phyloP scores from a whole-genome alignment of 2,329 filamentous ascomycete species.

The Aspergillus clavatus region DNA sequence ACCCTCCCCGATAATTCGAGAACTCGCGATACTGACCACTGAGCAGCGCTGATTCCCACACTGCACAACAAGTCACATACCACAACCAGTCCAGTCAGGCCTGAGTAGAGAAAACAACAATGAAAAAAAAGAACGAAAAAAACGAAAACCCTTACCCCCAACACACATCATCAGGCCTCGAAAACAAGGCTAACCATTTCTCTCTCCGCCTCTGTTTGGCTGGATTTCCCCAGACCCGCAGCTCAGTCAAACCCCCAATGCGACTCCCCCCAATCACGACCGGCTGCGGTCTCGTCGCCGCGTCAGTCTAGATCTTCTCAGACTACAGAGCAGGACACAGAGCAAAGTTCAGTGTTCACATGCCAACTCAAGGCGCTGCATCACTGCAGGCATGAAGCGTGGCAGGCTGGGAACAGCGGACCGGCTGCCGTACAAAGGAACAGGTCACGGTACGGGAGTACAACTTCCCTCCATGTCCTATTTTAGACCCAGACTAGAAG shows the following conservation, averaged over 20 bases:
- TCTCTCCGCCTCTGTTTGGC: constrained; percentile 8
- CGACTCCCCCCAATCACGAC: constrained; percentile 1
- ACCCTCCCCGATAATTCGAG: not conserved
- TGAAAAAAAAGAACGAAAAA: too few relatives aligned
- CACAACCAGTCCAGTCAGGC: not conserved
- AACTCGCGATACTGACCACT: not conserved
- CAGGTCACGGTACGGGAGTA: not conserved
- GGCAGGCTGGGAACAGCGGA: not conserved
- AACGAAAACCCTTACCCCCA: too few relatives aligned
- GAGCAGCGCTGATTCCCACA: not conserved
- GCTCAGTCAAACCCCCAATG: constrained; percentile 8
- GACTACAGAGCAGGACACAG: not conserved
- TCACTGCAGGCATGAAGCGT: not conserved
- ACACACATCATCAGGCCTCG: not conserved
- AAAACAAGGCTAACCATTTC: not conserved
- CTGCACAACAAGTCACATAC: not conserved
- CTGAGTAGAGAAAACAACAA: too few relatives aligned
- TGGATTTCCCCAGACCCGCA: constrained; percentile 3
- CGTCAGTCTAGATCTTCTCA: not conserved
- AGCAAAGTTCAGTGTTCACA: not conserved
- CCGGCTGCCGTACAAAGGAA: not conserved
- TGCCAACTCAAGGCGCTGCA: not conserved
- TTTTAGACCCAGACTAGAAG: not conserved
- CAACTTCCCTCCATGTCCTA: not conserved
- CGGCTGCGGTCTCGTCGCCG: constrained; percentile 1